phyloP scores from a whole-genome alignment of 352 stramenopile genomes.

The Paralagenidium karlingii region DNA sequence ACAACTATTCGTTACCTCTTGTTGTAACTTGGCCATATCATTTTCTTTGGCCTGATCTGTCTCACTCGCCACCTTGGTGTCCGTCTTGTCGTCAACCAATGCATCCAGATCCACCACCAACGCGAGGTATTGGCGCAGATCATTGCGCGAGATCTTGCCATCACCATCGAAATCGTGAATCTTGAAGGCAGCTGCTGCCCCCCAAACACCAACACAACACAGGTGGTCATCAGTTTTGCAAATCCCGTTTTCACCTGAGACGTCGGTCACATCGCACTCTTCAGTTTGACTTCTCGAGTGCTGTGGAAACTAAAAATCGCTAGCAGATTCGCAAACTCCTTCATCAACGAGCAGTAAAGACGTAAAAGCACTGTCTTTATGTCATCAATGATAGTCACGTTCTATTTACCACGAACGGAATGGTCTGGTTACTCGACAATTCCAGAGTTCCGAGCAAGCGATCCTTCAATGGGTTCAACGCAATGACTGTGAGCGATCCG shows the following conservation, averaged over 20 bases:
- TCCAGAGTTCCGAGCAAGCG: constrained; percentile 30
- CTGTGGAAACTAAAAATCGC: constrained; percentile 48
- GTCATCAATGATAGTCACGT: background rate
- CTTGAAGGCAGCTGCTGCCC: constrained; percentile 31
- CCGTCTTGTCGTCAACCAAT: constrained; percentile 15
- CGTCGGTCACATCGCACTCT: too few species aligned
- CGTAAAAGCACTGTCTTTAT: too few species aligned
- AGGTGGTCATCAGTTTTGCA: too few species aligned
- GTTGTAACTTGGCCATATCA: constrained; percentile 9
- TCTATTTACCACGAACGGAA: constrained; percentile 20
- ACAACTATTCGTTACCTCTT: constrained; percentile 23
- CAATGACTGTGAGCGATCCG: constrained; percentile 8
- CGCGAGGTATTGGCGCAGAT: constrained; percentile 30
- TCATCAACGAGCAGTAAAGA: background rate
- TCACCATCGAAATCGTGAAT: constrained; percentile 65
- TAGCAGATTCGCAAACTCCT: constrained; percentile 48
- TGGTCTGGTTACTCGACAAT: constrained; percentile 13
- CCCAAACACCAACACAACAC: constrained; percentile 1
- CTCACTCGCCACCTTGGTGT: too few species aligned
- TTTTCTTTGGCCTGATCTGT: too few species aligned
- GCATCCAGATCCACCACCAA: constrained; percentile 21
- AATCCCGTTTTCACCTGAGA: too few species aligned
- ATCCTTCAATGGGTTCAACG: constrained; percentile 28
- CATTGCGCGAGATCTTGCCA: constrained; percentile 42
- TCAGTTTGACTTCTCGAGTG: constrained; percentile 27